Evolutionary conservation across 345 rosid species (phyloP), one percentile per base, ranked within the genome.

Genomic region (Salix purpurea): DNA sequence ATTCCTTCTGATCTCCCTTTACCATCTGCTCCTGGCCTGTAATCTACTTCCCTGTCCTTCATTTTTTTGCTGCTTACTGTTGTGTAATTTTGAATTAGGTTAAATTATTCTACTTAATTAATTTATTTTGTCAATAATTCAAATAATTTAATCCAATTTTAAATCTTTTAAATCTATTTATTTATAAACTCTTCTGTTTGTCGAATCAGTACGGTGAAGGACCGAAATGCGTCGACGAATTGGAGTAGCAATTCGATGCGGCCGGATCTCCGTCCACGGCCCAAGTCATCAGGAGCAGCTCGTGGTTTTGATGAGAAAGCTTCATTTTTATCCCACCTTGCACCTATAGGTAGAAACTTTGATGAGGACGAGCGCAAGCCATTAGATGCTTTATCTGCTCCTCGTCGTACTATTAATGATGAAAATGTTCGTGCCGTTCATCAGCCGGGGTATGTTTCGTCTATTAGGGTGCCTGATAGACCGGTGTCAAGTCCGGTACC

Each of bases 1-100:
- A 78, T 78, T 40, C 82, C 79, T 30, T 82, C 77, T 50, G 79
- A 78, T 82, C 71, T 82, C 21, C 74, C 79, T 6, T 60, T 78
- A 23, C 84, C 84, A 37, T 82, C 79, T 60, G 82, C 85, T 67
- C 85, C 77, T 52, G 77, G 79, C 58, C 24, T 61, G 82, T 82
- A 75, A 34, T 74, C 26, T 67, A 13, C 44, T 10, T 40, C 36
- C 6, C 44, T 40, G 44, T 40, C 44, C 13, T 9, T 40, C 44
- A 46, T 40, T 2, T 50, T 5, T 50, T 52, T 52, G 6, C 9
- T 40, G 13, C 13, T 40, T 40, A 40, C 44, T 40, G 44, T 40
- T 40, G 44, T 40, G 44, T 40, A 12, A 40, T 40, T 40, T 40
- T 40, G 44, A 40, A 40, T 40, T 40, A 40, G 44, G 44, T 40